phyloP scores from a whole-genome alignment of 1,284 basidiomycete genomes.

The Ganoderma lingzhi region DNA sequence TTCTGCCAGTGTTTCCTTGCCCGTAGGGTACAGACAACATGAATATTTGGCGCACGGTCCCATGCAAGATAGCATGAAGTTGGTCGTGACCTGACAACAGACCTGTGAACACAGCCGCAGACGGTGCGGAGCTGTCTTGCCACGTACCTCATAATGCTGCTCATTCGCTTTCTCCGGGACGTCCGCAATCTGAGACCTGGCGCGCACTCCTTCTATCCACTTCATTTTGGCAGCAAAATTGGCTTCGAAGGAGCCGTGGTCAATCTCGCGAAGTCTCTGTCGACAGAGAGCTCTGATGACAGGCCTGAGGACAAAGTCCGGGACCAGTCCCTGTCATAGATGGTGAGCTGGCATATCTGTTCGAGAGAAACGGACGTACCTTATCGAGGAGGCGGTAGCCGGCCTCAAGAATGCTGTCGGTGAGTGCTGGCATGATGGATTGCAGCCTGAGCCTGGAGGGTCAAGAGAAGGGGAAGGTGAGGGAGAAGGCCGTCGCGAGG shows the following conservation, averaged over 20 bases:
- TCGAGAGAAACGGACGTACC: constrained; percentile 25
- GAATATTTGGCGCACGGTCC: constrained; percentile 76
- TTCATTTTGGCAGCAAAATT: constrained; percentile 75
- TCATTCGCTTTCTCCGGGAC: constrained; percentile 78
- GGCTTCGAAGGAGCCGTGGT: constrained; percentile 66
- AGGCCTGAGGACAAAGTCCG: constrained; percentile 68
- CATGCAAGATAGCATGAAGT: constrained; percentile 72
- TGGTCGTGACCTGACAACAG: constrained; percentile 63
- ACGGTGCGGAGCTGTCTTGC: background rate
- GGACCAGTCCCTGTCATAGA: constrained; percentile 57
- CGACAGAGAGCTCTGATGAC: constrained; percentile 68
- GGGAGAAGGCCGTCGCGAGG: background rate
- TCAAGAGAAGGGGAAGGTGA: background rate
- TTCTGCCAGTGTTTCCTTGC: constrained; percentile 69
- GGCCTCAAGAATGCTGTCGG: constrained; percentile 28
- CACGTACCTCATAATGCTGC: constrained; percentile 78
- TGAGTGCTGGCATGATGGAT: constrained; percentile 22
- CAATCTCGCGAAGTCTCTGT: constrained; percentile 69
- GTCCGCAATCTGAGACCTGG: constrained; percentile 66
- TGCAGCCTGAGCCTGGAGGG: background rate
- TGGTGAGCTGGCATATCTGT: background rate
- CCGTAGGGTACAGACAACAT: constrained; percentile 76
- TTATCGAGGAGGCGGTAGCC: constrained; percentile 42
- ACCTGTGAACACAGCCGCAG: background rate
- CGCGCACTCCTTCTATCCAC: constrained; percentile 64